Conservation (phyloP, 1,284 basidiomycete species). For the Austroboletus novae-zelandiae region DNA sequence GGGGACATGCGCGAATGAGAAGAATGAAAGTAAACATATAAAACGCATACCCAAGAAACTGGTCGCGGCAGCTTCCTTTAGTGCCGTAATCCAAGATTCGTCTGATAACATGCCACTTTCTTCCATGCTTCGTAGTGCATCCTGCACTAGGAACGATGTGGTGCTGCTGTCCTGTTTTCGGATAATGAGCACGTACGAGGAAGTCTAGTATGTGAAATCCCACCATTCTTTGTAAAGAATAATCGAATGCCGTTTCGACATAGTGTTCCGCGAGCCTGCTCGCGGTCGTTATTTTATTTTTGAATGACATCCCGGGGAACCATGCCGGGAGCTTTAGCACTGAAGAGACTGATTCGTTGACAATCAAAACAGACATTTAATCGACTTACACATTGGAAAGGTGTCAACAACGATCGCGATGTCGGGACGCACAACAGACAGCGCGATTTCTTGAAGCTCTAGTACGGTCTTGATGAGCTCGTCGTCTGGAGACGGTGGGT, state of each 20-base stretch:
- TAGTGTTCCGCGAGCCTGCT: conserved; percentile 1
- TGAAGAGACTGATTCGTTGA: neutral
- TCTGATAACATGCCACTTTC: neutral
- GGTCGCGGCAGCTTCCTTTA: conserved; percentile 10
- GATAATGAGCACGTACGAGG: neutral
- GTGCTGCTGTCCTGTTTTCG: neutral
- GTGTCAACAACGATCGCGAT: conserved; percentile 2
- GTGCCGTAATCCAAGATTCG: conserved; percentile 1
- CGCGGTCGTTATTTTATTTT: conserved; percentile 6
- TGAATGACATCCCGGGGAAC: conserved; percentile 24
- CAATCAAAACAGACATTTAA: neutral
- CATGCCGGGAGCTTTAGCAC: conserved; percentile 17
- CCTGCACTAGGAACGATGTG: conserved; percentile 14
- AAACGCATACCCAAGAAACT: conserved; percentile 10
- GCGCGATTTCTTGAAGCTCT: neutral
- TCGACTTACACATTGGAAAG: conserved; percentile 15
- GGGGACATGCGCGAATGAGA: neutral
- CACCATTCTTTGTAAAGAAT: conserved; percentile 10
- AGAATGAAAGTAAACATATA: neutral
- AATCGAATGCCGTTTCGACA: conserved; percentile 17
- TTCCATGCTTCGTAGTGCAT: conserved; percentile 9
- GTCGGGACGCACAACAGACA: conserved; percentile 5
- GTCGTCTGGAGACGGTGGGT: conserved; percentile 10
- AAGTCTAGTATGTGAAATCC: neutral
- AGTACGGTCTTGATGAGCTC: conserved; percentile 1